phyloP scores from a whole-genome alignment of 495 filamentous ascomycete genomes.

The Daldinia concentrica region DNA sequence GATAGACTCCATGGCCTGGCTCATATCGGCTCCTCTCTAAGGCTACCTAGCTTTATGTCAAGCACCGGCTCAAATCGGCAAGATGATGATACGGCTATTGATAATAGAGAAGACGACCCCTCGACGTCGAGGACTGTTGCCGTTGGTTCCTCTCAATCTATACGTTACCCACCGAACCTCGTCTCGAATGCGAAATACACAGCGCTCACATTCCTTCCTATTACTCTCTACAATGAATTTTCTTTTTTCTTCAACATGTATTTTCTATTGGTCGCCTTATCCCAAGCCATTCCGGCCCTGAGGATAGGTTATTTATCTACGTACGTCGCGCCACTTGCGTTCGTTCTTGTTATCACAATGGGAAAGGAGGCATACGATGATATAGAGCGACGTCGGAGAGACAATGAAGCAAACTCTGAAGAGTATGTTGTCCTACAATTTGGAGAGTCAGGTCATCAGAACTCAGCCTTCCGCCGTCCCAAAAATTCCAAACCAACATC shows the following conservation, averaged over 20 bases:
- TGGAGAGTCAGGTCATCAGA: conserved; percentile 53
- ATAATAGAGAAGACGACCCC: conserved; percentile 62
- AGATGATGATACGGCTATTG: conserved; percentile 48
- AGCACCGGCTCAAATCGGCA: conserved; percentile 41
- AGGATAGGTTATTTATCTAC: conserved; percentile 95
- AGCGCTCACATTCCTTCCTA: conserved; percentile 91
- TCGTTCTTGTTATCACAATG: conserved; percentile 89
- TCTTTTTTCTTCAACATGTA: conserved; percentile 99
- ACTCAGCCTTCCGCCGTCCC: conserved; percentile 40
- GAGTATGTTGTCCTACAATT: conserved; percentile 83
- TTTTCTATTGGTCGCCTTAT: conserved; percentile 93
- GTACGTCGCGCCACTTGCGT: conserved; percentile 91
- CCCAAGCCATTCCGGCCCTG: conserved; percentile 87
- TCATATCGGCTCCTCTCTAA: conserved; percentile 52
- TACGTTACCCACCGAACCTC: conserved; percentile 80
- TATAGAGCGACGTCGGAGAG: conserved; percentile 81
- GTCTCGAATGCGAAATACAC: conserved; percentile 99
- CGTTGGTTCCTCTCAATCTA: conserved; percentile 59
- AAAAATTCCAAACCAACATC: conserved; percentile 52
- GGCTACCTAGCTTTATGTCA: conserved; percentile 64
- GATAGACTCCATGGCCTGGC: conserved; percentile 49
- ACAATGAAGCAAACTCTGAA: conserved; percentile 95
- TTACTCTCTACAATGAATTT: conserved; percentile 97
- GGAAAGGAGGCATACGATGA: conserved; percentile 98
- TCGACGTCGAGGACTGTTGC: conserved; percentile 61